Evolutionary conservation across 139 green algal species (phyloP), one percentile per base, ranked within the genome.

Genomic region (Eudorina sp.): DNA sequence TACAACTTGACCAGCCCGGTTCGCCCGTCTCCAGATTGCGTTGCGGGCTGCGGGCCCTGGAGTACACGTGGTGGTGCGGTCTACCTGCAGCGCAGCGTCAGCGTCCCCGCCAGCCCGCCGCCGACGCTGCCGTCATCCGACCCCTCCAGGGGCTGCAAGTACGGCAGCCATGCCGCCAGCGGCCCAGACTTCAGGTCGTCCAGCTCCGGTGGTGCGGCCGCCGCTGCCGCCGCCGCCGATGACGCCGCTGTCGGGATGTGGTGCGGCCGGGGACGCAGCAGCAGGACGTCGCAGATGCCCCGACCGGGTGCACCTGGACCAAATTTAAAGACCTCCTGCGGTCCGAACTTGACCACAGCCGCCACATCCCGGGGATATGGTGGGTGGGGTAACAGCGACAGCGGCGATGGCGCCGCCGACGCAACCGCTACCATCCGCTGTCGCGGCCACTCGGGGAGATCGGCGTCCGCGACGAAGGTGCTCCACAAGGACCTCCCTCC

Each of bases 281-380:
- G 36, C 38, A 77, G 38, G 38, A 53, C 69, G 8, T 53, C 69
- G 69, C 38, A 77, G 38, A 77, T 53, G 38, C 69, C 69, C 16
- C 69, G 27, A 11, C 69, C 69, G 3, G 69, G 69, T 11, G 69
- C 69, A 18, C 69, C 69, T 3, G 36, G 19, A n/a, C 69, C 69
- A 38, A 77, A 77, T 19, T 77, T 77, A 21, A 77, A 77, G 7
- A 77, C 69, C 69, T 77, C 69, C 3, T 77, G 36, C 4, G 69
- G 40, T 19, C 69, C 69, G 36, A 77, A 77, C 40, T 18, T 36
- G 23, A 77, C 69, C 6, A 38, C n/a, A 5, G 40, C 69, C 7
- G 69, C 69, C 4, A 53, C 69, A 4, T 77, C 40, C 18, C 8
- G 18, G 18, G 16, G 18, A 6, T 68, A 14, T 9, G 16, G 14